Evolutionary conservation across 768 basidiomycete genomes (phyloP).

Genomic region (Sporobolomyces roseus): DNA sequence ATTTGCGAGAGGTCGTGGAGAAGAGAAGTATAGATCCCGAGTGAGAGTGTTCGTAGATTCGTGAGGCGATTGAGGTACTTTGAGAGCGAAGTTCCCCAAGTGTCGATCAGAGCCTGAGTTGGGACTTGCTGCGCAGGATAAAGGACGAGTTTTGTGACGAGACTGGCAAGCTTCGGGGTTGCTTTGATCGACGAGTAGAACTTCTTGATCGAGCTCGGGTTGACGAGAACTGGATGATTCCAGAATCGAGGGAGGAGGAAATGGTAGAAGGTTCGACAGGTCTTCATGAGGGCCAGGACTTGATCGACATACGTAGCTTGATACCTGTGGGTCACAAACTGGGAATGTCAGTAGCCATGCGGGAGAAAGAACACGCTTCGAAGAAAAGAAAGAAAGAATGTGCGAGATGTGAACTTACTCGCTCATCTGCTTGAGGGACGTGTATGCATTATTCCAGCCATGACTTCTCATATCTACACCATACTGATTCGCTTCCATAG

Average conservation of each 20-base stretch:
- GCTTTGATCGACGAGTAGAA: neutral
- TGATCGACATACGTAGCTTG: neutral
- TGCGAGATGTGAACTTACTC: neutral
- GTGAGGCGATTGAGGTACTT: slow-evolving; percentile 5
- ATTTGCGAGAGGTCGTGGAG: neutral
- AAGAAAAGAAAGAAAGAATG: neutral
- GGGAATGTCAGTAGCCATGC: neutral
- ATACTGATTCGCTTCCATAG: neutral
- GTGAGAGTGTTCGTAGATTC: neutral
- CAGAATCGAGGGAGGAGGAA: neutral
- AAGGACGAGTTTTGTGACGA: neutral
- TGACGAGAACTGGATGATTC: neutral
- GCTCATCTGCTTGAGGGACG: neutral
- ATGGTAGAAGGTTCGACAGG: slow-evolving; percentile 8
- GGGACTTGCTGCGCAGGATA: neutral
- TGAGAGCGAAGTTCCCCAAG: neutral
- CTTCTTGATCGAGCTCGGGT: neutral
- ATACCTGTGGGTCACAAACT: neutral
- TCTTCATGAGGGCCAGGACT: neutral
- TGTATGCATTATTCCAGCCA: neutral
- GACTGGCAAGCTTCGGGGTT: neutral
- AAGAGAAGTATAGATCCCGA: neutral
- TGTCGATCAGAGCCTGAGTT: neutral
- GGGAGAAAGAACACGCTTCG: neutral
- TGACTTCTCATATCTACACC: neutral